A percentile compares a stretch with the other conserved stretches of the same genome.
These are phyloP conservation scores for Tetrahymena malaccensis DNA, from an alignment of 73 alveolate genomes.

Conservation along the genomic window DNA sequence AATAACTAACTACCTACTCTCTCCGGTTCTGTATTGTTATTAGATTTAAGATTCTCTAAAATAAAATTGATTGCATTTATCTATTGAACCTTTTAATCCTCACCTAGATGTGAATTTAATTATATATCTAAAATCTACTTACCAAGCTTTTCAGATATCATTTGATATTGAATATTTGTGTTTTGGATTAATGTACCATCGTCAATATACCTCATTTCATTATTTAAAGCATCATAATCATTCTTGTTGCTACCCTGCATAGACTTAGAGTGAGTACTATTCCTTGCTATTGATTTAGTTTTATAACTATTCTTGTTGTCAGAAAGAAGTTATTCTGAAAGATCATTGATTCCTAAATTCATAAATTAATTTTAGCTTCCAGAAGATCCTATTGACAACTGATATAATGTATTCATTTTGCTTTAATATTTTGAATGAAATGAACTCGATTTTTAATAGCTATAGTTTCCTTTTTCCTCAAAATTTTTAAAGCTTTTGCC, in stretches of 20 bases:
- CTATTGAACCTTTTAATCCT: background rate
- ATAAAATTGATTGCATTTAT: background rate
- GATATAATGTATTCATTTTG: background rate
- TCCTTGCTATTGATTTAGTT: background rate
- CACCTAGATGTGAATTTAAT: background rate
- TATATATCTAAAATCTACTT: background rate
- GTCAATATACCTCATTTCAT: background rate
- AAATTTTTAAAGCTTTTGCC: background rate
- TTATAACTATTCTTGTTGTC: background rate
- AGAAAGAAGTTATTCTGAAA: background rate
- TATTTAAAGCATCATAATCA: background rate
- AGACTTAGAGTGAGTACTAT: background rate
- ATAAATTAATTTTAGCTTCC: background rate
- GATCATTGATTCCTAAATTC: background rate
- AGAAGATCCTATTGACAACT: background rate
- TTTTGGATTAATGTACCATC: background rate
- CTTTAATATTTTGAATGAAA: background rate
- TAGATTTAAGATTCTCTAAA: background rate
- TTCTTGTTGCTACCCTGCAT: background rate
- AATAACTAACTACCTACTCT: background rate
- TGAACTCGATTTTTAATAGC: background rate
- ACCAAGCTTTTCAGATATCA: background rate
- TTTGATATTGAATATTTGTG: background rate
- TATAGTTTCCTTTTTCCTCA: background rate
- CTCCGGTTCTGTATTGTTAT: background rate